Percentiles rank a stretch among this genome's conserved stretches.
Evolutionary conservation across 2,329 filamentous ascomycete species (phyloP).

Genomic region (Arthrobotrys megalospora): DNA sequence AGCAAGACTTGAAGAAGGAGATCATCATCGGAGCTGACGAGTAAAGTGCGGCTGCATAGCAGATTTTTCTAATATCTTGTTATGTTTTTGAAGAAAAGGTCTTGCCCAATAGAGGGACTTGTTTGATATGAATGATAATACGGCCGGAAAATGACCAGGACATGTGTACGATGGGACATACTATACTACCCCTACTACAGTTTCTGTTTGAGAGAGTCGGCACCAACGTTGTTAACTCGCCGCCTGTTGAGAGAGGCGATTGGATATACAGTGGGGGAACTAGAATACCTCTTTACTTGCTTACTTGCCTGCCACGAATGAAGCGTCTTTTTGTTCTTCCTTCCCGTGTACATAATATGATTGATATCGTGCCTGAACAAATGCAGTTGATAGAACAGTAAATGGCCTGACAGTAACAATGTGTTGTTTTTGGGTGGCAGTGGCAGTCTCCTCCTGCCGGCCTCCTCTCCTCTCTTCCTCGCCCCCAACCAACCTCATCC

Average conservation of each 20-base stretch:
- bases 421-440: conserved; percentile 41
- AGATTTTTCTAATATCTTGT: conserved; percentile 21
- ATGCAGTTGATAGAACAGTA: not conserved
- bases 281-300: conserved; percentile 4
- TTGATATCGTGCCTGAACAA: conserved; percentile 16
- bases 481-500: conserved; percentile 17
- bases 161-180: not conserved
- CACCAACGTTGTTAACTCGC: not conserved
- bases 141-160: not conserved
- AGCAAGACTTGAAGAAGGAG: conserved; percentile 59
- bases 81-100: conserved; percentile 3
- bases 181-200: not conserved
- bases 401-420: conserved; percentile 22
- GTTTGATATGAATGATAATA: conserved; percentile 27
- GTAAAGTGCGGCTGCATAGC: conserved; percentile 18
- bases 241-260: conserved; percentile 8
- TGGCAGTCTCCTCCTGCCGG: conserved; percentile 50
- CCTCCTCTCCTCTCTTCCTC: conserved; percentile 30
- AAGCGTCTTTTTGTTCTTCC: conserved; percentile 8
- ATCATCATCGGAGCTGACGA: conserved; percentile 58
- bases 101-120: not conserved
- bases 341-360: conserved; percentile 22
- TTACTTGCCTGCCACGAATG: not conserved
- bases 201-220: conserved; percentile 10
- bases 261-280: conserved; percentile 4